A percentile compares a stretch with the other conserved stretches of the same genome.
phyloP scores from a whole-genome alignment of 2,329 filamentous ascomycete genomes.

The Tricladium varicosporioides region DNA sequence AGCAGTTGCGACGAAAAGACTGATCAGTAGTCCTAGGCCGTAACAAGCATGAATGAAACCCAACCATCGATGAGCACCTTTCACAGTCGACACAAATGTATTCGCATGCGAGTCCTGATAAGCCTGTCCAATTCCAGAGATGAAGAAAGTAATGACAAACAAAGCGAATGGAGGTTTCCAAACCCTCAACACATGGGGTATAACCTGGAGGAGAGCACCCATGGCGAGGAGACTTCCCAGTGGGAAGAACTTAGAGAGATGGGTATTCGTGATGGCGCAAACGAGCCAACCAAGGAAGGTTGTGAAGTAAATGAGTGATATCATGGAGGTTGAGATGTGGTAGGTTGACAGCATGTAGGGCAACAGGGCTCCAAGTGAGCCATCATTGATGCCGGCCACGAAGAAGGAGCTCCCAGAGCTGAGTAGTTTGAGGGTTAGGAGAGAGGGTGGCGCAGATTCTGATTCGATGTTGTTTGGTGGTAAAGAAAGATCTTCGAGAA shows the following conservation, averaged over 20 bases:
- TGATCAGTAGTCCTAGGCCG: slow-evolving; percentile 50
- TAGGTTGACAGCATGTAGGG: slow-evolving; percentile 61
- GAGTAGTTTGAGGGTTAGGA: slow-evolving; percentile 51
- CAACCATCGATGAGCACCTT: slow-evolving; percentile 56
- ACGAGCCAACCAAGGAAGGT: slow-evolving; percentile 60
- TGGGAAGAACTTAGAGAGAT: slow-evolving; percentile 50
- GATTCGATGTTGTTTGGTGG: no score
- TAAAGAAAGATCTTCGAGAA: no score
- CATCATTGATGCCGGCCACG: slow-evolving; percentile 63
- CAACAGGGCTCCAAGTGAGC: slow-evolving; percentile 60
- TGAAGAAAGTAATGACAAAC: slow-evolving; percentile 56
- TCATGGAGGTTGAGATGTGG: slow-evolving; percentile 48
- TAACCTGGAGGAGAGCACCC: slow-evolving; percentile 54
- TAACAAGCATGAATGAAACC: slow-evolving; percentile 64
- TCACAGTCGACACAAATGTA: slow-evolving; percentile 53
- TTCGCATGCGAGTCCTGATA: slow-evolving; percentile 65
- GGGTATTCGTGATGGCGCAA: slow-evolving; percentile 55
- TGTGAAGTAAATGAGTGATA: slow-evolving; percentile 51
- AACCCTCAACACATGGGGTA: slow-evolving; percentile 51
- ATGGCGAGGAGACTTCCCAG: slow-evolving; percentile 55
- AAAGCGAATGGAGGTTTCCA: slow-evolving; percentile 57
- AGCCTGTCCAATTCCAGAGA: slow-evolving; percentile 58
- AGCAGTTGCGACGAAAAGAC: slow-evolving; percentile 52
- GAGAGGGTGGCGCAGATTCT: no score
- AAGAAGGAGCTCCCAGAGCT: slow-evolving; percentile 62